phyloP scores from a whole-genome alignment of 208 protist genomes.

The Trypanosoma conorhini region DNA sequence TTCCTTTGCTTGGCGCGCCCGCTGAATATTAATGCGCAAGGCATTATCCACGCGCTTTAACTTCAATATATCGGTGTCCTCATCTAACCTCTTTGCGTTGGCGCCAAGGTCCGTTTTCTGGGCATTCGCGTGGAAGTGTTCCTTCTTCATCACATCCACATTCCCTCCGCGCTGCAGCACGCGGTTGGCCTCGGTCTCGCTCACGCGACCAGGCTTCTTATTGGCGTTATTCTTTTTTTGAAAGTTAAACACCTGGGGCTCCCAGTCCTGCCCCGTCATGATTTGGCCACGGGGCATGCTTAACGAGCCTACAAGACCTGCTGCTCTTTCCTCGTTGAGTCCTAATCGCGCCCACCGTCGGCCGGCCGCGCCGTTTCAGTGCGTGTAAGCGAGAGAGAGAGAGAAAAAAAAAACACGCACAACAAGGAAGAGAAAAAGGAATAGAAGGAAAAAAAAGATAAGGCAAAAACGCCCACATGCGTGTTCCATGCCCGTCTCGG shows the following conservation, averaged over 20 bases:
- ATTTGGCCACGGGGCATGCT: constrained; percentile 51
- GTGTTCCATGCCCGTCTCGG: neutral
- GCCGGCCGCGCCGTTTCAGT: neutral
- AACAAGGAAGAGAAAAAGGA: constrained; percentile 13
- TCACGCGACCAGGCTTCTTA: constrained; percentile 49
- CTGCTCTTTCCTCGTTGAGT: neutral
- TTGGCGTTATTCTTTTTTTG: constrained; percentile 32
- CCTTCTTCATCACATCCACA: constrained; percentile 68
- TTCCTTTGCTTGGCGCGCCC: constrained; percentile 77
- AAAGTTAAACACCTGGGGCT: constrained; percentile 88
- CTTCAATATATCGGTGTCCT: constrained; percentile 84
- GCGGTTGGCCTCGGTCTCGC: constrained; percentile 73
- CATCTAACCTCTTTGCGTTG: constrained; percentile 88
- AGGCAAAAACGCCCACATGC: constrained; percentile 1
- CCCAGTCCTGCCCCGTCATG: constrained; percentile 84
- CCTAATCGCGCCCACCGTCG: neutral
- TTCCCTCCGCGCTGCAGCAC: constrained; percentile 67
- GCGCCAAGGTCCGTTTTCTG: constrained; percentile 62
- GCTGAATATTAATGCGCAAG: constrained; percentile 78
- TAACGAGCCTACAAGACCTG: neutral
- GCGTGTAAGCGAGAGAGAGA: neutral
- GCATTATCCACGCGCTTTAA: constrained; percentile 85
- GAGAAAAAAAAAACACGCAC: constrained; percentile 7
- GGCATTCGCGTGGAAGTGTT: constrained; percentile 68
- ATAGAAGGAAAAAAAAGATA: constrained; percentile 1